These are phyloP conservation scores for Capniomyces stellatus DNA, from an alignment of 371 early-diverging fungal genomes.

Conservation along the genomic window DNA sequence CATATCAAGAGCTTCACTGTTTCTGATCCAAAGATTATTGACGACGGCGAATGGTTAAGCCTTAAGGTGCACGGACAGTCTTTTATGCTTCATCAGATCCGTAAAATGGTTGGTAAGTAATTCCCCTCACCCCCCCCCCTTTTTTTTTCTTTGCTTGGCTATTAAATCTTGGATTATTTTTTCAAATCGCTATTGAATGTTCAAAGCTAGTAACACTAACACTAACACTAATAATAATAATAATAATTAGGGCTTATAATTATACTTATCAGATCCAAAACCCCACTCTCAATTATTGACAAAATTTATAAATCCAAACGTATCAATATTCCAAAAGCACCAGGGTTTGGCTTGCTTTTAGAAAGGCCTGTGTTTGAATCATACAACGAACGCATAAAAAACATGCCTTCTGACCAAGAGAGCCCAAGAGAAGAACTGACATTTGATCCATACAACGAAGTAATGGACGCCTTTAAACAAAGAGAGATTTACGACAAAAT, in stretches of 20 bases:
- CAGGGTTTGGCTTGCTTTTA: conserved; percentile 86
- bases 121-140: conserved; percentile 4
- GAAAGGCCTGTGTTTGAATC: conserved; percentile 54
- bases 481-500: conserved; percentile 61
- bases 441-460: conserved; percentile 31
- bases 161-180: conserved; percentile 1
- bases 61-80: conserved; percentile 91
- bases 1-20: conserved; percentile 60
- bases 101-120: conserved; percentile 90
- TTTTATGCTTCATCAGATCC: conserved; percentile 99
- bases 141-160: conserved; percentile 1
- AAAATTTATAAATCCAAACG: conserved; percentile 39
- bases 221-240: too few relatives aligned
- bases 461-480: conserved; percentile 65
- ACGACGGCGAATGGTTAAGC: conserved; percentile 80
- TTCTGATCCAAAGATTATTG: conserved; percentile 53
- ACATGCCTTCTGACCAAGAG: conserved; percentile 3
- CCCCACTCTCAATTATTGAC: conserved; percentile 43
- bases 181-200: too few relatives aligned
- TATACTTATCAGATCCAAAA: conserved; percentile 51
- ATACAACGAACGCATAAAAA: conserved; percentile 35
- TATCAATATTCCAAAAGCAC: conserved; percentile 96
- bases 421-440: conserved; percentile 9
- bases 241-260: conserved; percentile 37
- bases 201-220: too few relatives aligned